Base-by-base conservation (phyloP, 2,329 filamentous ascomycete genomes). In the Phaeophleospora eucalypticola region DNA sequence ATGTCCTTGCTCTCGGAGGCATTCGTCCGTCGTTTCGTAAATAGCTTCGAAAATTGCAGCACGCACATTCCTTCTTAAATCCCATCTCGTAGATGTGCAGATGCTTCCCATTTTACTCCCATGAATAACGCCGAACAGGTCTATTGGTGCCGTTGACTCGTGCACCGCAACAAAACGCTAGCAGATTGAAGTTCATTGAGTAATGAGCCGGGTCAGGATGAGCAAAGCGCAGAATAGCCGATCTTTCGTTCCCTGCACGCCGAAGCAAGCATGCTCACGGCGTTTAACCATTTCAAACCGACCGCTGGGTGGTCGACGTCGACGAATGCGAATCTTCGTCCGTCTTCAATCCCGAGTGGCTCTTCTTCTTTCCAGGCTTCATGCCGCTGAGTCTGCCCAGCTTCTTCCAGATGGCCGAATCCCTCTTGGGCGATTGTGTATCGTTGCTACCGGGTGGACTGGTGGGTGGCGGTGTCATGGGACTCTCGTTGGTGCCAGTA, bases 401-500 rank as follows among this genome's bases (percentile, higher is more conserved):
- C 37, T 66, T 67, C 56, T 65, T 67, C 66, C 65, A 68, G 56
- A 67, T 61, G 16, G 63, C 64, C 18, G 63, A 64, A 48, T 67
- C 65, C 34, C 64, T 56, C 46, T 63, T 62, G 8, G 60, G 59
- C 41, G 59, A 61, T 35, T 50, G 43, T 4, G 44, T 45, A 38
- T 66, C 66, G 24, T 12, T 29, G 49, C 63, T 61, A 42, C 58
- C 79, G 0, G 85, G 84, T 27, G 86, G 84, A 2, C 83, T 87
- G 2, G 79, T 87, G 1, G 86, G 86, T 0, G 86, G 86, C 0
- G 86, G 86, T 3, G 86, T 89, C 73, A 88, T 83, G 77, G 84
- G 60, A 84, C 42, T 70, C 2, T 71, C 69, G 51, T 58, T 61
- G 48, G 56, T 53, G 35, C 60, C 64, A n/a, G 77, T 75, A 51